phyloP scores from a whole-genome alignment of 345 rosid genomes.

The Eucalyptus erythrocorys region DNA sequence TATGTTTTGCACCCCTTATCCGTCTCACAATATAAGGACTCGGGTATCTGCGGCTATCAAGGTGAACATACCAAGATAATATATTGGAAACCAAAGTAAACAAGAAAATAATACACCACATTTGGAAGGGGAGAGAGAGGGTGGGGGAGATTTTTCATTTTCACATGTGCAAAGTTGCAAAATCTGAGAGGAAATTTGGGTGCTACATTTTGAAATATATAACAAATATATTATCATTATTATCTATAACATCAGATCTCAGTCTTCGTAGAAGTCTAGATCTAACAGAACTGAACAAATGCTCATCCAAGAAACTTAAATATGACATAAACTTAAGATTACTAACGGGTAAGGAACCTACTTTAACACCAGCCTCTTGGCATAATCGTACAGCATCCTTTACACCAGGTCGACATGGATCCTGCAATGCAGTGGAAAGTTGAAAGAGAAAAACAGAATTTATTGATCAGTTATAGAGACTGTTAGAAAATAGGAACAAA shows the following conservation, averaged over 20 bases:
- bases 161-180: background rate
- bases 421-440: background rate
- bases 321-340: background rate
- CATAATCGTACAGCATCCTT: slow-evolving; percentile 15
- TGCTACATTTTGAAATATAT: background rate
- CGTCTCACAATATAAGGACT: background rate
- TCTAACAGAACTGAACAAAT: background rate
- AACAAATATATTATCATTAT: background rate
- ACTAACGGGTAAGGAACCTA: background rate
- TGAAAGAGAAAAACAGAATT: background rate
- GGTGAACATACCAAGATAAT: background rate
- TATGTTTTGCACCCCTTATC: background rate
- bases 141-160: background rate
- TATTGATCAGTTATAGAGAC: background rate
- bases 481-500: background rate
- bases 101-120: background rate
- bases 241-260: background rate
- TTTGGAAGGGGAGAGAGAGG: background rate
- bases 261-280: background rate
- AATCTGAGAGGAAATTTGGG: background rate
- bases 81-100: background rate
- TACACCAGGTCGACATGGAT: slow-evolving; percentile 37
- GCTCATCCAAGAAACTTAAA: background rate
- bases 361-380: slow-evolving; percentile 14
- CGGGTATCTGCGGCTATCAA: background rate